Evolutionary conservation across 2,329 filamentous ascomycete species (phyloP), one percentile per base, ranked within the genome.

Genomic region (Arthrobotrys sinensis): DNA sequence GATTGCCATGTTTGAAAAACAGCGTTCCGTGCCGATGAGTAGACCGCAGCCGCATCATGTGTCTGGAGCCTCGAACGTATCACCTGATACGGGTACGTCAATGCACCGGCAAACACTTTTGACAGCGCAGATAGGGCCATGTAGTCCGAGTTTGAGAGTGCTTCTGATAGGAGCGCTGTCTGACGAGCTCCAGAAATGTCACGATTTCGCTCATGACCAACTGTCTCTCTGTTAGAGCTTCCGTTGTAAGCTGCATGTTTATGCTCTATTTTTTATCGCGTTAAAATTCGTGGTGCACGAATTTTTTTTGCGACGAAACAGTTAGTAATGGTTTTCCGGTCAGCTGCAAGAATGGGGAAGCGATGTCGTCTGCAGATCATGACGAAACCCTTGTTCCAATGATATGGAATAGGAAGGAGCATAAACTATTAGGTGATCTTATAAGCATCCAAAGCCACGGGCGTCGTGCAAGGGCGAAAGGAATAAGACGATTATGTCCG

Each of bases 81-180:
- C 32, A 98, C 94, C 85, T 98, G 96, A 83, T 97, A 97, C 0
- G 96, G 96, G 83, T 98, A 99, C 6, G 95, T 97, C 66, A 91
- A 90, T 28, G 91, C 91, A n/a, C 94, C 94, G 0, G 96, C 95
- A 80, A 96, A 90, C 24, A 97, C 87, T 85, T 99, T 99, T 55
- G 93, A 91, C 2, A 90, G 85, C 28, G 92, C 93, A 46, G 93
- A 96, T 45, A 97, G 88, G 34, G 90, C 87, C n/a, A 98, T 86
- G 43, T 92, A 96, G 76, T 95, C 93, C 80, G 79, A 36, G 84
- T 48, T 76, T 34, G 79, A 78, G 50, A 81, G 79, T 6, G 69
- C 40, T 66, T 24, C 40, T 24, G 62, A 66, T 40, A 28, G 60
- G 38, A 45, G 55, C 50, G 62, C n/a, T 10, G 55, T 80, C 16